Base-by-base conservation (phyloP, 495 filamentous ascomycete species). In the Lichina pygmaea region DNA sequence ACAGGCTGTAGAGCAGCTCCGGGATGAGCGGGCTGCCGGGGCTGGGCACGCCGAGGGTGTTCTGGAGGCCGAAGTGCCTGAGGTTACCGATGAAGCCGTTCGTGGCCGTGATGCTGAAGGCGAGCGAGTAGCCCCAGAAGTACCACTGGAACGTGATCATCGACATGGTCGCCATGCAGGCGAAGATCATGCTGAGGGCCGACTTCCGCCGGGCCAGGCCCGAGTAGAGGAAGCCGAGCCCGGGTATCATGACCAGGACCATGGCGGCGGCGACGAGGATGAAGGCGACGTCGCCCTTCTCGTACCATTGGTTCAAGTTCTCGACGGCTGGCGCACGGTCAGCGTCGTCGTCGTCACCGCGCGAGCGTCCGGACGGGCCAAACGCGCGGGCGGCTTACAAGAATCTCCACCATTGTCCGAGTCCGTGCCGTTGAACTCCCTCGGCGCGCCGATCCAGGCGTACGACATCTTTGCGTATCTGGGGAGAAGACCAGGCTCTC, bases 231-330 rank as follows among this genome's bases (percentile, higher is more conserved):
- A 80, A 81, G 34, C 73, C 75, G 37, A 81, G 73, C 51, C 75
- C 78, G 30, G 75, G 74, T 42, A 79, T 64, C 85, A 93, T 93
- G 62, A 92, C 60, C 62, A 97, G 60, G 44, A 97, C 89, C 89
- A 97, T 93, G 53, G 80, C 86, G 46, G 86, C 76, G 42, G 82
- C 67, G 37, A 95, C 64, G 54, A 97, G 71, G 60, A 97, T 94
- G 64, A 84, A 97, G 58, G 82, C 80, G 60, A 72, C 66, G 53
- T 83, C 78, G 46, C 78, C 78, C 9, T 74, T 60, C 47, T 71
- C 57, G 54, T 63, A 79, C 83, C 84, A 86, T 76, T 86, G 84
- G 65, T 93, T 93, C 52, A 91, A 54, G 60, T 84, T 85, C 54
- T 81, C 77, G 54, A 55, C 61, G 48, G 66, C 78, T 84, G 52